Base-by-base conservation (phyloP, 2,329 filamentous ascomycete genomes). In the Cadophora malorum region DNA sequence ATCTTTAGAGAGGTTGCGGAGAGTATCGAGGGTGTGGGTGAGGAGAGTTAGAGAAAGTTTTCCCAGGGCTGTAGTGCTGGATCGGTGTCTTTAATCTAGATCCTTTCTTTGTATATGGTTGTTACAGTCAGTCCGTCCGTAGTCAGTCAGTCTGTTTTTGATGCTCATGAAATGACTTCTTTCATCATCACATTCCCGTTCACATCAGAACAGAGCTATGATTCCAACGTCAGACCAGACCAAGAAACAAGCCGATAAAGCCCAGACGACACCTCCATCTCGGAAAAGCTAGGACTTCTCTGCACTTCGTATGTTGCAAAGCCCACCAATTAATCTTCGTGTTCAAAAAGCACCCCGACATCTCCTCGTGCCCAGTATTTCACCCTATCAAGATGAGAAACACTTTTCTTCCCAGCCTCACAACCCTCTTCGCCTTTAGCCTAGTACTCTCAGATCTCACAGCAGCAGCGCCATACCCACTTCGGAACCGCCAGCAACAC, bases 1-100 rank as follows among this genome's bases (percentile, higher is more conserved):
- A 49, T 50, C 35, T 61, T 62, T 21, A 62, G 59, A 23, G 31
- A 49, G 10, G 47, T 63, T 52, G 60, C 25, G 19, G 60, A 52
- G 45, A 31, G 19, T 38, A 38, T 58, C 38, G 19, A 58, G 55
- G 55, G 33, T 3, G 55, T 38, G 23, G n/a, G 55, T 49, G 31
- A 28, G 28, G 28, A 28, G 28, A 28, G 8, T 16, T 19, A 45
- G 16, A 19, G 14, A 25, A 38, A 19, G 21, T 38, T 21, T 31
- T 28, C 28, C 28, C 28, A 28, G 28, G 28, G 5, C 28, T 3
- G 28, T 28, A 28, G 28, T 28, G 28, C 5, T 19, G 41, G 41
- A 6, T 14, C 14, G 8, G 35, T 38, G 35, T 9, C 35, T 9
- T 38, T 38, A 7, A 38, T 38, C 14, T 14, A 38, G 8, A 38